These are phyloP conservation scores for Glebionis coronaria DNA, from an alignment of 129 eudicot species.

Conservation along the genomic window DNA sequence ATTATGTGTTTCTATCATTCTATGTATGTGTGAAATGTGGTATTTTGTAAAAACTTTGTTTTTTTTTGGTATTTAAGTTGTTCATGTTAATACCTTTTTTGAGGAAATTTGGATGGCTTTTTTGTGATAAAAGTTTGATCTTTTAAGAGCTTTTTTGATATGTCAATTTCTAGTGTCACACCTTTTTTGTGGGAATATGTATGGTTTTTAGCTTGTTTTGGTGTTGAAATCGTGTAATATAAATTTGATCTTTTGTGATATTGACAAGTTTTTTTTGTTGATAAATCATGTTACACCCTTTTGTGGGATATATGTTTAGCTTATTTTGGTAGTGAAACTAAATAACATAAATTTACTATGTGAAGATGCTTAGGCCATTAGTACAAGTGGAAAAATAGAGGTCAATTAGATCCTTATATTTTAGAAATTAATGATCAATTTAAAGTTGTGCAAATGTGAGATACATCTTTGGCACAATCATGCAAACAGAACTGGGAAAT, in stretches of 20 bases:
- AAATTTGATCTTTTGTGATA: background rate
- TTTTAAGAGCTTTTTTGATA: background rate
- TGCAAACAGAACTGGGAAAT: background rate
- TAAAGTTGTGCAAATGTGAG: constrained; percentile 2
- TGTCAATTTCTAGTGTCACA: background rate
- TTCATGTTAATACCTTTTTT: too few species aligned
- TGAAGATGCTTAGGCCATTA: background rate
- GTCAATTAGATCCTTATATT: background rate
- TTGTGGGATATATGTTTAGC: constrained; percentile 25
- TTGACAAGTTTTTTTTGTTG: background rate
- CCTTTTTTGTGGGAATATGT: too few species aligned
- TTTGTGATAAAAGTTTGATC: too few species aligned
- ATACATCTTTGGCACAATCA: constrained; percentile 9
- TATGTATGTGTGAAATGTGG: too few species aligned
- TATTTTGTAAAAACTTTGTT: too few species aligned
- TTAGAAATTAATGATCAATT: background rate
- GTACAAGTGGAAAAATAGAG: background rate
- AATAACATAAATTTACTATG: background rate
- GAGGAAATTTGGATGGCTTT: too few species aligned
- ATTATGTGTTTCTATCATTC: too few species aligned
- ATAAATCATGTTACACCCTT: constrained; percentile 3
- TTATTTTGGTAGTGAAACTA: constrained; percentile 24
- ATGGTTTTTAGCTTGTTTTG: background rate
- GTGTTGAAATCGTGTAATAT: background rate
- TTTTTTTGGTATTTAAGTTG: too few species aligned